Base-by-base conservation (phyloP, 805 yeast genomes). In the Hanseniaspora mollemarum region DNA sequence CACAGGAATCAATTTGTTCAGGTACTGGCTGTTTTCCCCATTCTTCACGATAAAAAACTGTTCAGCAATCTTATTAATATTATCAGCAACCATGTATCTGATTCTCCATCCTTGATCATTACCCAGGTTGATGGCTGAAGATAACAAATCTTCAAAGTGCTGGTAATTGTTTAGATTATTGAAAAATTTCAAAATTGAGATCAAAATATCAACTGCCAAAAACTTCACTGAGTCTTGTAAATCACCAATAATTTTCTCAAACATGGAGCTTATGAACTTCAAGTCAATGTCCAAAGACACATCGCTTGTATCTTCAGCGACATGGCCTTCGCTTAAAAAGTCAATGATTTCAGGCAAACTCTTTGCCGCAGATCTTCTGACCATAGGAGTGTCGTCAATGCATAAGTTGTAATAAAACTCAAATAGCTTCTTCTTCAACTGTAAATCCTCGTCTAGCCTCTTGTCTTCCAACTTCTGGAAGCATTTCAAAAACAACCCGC, bases 31-130 rank as follows among this genome's bases (percentile, higher is more conserved):
- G 71, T 56, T 79, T 81, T 28, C 71, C 68, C 36, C 74, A 77
- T 45, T 76, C 72, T 54, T 73, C 71, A 57, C 52, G 16, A 42
- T 28, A 22, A 72, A 71, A 60, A 88, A 80, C 56, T 78, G 79
- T 16, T 68, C 58, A 1, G 94, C 86, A 54, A 92, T 75, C 55
- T 72, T 71, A 58, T 81, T 85, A 62, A 87, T 88, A 59, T 87
- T 76, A 64, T 90, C 96, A n/a, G 96, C 95, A 31, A 95, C 94
- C 81, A 92, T 87, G 68, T 90, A 92, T 61, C 98, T 81, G 52
- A 92, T 97, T 67, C 98, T 80, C 99, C 99, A 92, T 61, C 94
- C 83, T 67, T 85, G 87, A 69, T 92, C 98, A 56, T 74, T 76
- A 53, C 86, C 81, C 57, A 92, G 73, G 56, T 78, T 77, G 56